Evolutionary conservation across 2,329 filamentous ascomycete genomes (phyloP), one percentile per base, ranked within the genome.

Genomic region (Teratosphaeria epicoccoides): DNA sequence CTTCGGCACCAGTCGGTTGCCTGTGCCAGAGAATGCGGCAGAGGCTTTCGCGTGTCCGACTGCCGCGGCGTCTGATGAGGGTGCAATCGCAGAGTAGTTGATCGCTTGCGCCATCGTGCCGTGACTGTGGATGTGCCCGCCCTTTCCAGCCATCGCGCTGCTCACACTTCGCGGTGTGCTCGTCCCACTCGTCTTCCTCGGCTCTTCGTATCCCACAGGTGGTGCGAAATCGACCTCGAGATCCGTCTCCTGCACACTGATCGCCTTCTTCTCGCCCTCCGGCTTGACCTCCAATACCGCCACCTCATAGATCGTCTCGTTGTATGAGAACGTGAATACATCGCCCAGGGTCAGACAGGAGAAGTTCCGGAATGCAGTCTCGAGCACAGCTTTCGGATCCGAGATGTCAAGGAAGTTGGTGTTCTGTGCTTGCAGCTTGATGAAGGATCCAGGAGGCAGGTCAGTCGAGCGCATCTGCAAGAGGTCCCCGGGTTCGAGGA

Each of bases 71-170:
- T 77, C 80, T 6, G 87, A 79, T 3, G 83, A 83, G 1, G 93
- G 90, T 0, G 89, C 88, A 59, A 98, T 95, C 26, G 89, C 81
- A 49, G 82, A 80, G 70, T 97, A 98, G 74, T 96, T 96, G 75
- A 98, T 97, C n/a, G 88, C 82, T 63, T 95, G 88, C 0, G 93
- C 90, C 93, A 98, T 98, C 55, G 84, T 90, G 10, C 93, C 93
- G 62, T 95, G 87, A 55, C 77, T 82, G 68, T 94, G 89, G 23
- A 96, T 70, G 14, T 85, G 72, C 4, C 90, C 88, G 24, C 88
- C 86, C 57, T 73, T 71, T 1, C 80, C 74, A 6, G 85, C 84
- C 54, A 67, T 66, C 44, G 58, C 58, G n/a, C 57, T 59, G 71
- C 74, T 59, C 25, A 66, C 60, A 62, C 85, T 93, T 48, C 83